Base-by-base conservation (phyloP, 345 rosid species). In the Salix arbutifolia region DNA sequence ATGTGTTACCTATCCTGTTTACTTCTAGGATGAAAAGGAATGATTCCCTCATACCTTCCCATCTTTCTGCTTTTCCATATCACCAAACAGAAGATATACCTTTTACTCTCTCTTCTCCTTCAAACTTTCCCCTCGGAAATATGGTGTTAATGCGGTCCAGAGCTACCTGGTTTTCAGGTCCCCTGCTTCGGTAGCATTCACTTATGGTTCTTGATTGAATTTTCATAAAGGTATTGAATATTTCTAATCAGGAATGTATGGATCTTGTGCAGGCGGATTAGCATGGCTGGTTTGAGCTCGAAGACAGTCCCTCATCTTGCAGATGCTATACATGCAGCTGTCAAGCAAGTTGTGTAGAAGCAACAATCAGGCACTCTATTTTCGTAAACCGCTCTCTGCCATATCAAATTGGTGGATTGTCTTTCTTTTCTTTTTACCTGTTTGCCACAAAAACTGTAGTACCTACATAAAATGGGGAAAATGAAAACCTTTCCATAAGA, bases 261-360 rank as follows among this genome's bases (percentile, higher is more conserved):
- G 19, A 48, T 17, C 53, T 48, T 53, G 9, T 75, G 78, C 86
- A 87, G 90, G 90, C 84, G 90, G 80, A 87, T 87, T 40, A 87
- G 83, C 87, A 84, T 87, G 90, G 87, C 90, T 1, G 88, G 88
- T 5, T 74, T 87, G 77, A 87, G 86, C 64, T 37, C 85, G 0
- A 79, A 70, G 71, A 75, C 84, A 0, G 81, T 87, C 60, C 85
- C 86, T 44, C 80, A 84, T 79, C 86, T 87, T 52, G 86, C 84
- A 16, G 87, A 85, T 50, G 90, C 88, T 46, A 87, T 87, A 26
- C 87, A 87, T 67, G 85, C 80, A 8, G 87, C 87, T 4, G 86
- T 84, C 42, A 72, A 86, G 23, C 79, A 28, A 4, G 38, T 38
- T 16, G 46, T 17, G 62, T 76, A 80, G 71, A 62, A 35, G 19